Evolutionary conservation across 352 stramenopile species (phyloP).

Genomic region (Poterioochromonas sp.): DNA sequence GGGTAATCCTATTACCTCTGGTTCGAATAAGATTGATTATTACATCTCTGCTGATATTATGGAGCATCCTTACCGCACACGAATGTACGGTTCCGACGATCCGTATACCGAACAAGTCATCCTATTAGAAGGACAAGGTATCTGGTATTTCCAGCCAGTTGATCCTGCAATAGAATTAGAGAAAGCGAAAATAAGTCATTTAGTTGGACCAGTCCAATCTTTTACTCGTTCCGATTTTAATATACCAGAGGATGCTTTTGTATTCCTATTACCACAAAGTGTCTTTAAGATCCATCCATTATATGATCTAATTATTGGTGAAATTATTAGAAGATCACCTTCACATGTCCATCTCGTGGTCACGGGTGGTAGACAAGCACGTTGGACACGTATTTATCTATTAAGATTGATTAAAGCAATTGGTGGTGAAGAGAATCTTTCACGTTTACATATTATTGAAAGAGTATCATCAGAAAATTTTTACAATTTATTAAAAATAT

Average conservation of each 20-base stretch:
- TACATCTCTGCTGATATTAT: conserved; percentile 58
- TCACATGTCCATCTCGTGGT: conserved; percentile 40
- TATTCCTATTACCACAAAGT: conserved; percentile 53
- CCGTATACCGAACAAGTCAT: conserved; percentile 49
- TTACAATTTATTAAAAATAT: conserved; percentile 38
- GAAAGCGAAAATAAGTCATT: conserved; percentile 2
- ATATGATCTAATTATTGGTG: conserved; percentile 48
- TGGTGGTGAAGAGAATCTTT: not conserved
- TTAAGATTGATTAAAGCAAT: conserved; percentile 22
- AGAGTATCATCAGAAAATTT: conserved; percentile 40
- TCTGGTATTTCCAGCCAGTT: conserved; percentile 47
- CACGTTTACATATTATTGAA: conserved; percentile 1
- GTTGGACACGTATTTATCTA: conserved; percentile 39
- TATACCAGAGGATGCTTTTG: not conserved
- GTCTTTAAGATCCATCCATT: conserved; percentile 54
- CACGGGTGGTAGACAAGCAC: conserved; percentile 36
- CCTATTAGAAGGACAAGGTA: conserved; percentile 53
- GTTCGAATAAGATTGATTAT: conserved; percentile 52
- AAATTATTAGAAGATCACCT: conserved; percentile 43
- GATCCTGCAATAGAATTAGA: conserved; percentile 11
- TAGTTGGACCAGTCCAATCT: not conserved
- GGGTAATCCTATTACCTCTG: conserved; percentile 58
- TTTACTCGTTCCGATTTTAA: not conserved
- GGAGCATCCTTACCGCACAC: conserved; percentile 44
- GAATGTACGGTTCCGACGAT: conserved; percentile 28